phyloP scores from a whole-genome alignment of 139 green algal species.

The Pseudopediastrum boryanum region DNA sequence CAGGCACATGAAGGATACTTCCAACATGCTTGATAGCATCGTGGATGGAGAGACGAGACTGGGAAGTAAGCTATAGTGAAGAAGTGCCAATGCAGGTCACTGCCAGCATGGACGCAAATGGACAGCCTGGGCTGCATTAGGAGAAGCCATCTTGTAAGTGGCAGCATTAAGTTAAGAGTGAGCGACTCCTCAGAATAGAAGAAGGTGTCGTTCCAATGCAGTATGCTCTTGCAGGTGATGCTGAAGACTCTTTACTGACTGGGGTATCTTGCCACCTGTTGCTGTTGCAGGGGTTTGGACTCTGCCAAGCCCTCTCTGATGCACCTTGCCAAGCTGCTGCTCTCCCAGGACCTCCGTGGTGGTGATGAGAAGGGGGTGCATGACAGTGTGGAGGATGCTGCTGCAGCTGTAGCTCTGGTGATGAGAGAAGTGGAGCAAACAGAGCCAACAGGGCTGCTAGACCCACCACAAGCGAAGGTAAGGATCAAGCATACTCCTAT shows the following conservation, averaged over 20 bases:
- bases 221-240: not conserved
- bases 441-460: too few relatives aligned
- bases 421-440: slow-evolving; percentile 48
- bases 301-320: slow-evolving; percentile 50
- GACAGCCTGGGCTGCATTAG: not conserved
- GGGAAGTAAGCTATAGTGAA: too few relatives aligned
- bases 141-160: not conserved
- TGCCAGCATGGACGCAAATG: too few relatives aligned
- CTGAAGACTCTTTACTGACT: not conserved
- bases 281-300: slow-evolving; percentile 45
- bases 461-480: too few relatives aligned
- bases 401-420: slow-evolving; percentile 60
- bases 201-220: too few relatives aligned
- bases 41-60: too few relatives aligned
- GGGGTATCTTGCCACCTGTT: not conserved
- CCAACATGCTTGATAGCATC: not conserved
- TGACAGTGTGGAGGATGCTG: slow-evolving; percentile 61
- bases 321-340: slow-evolving; percentile 50
- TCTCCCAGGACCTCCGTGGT: slow-evolving; percentile 41
- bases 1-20: not conserved
- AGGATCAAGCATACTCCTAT: too few relatives aligned
- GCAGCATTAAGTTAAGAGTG: not conserved
- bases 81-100: too few relatives aligned
- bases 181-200: not conserved
- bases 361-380: slow-evolving; percentile 39